Percentiles rank a stretch among this genome's conserved stretches.
phyloP scores from a whole-genome alignment of 2,329 filamentous ascomycete species.

The Dactylonectria macrodidyma region DNA sequence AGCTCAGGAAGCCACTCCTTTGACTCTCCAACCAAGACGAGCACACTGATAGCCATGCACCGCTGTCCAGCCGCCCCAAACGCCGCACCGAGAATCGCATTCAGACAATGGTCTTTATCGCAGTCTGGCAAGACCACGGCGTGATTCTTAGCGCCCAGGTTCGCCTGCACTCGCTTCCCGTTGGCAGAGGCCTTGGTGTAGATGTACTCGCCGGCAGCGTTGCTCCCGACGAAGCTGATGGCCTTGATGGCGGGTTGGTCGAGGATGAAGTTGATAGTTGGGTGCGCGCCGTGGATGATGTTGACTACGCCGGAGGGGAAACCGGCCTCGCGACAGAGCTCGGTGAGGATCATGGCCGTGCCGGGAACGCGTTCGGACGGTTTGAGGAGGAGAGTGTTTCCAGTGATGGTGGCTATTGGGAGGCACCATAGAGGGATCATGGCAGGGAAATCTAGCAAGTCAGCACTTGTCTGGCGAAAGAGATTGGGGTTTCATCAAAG shows the following conservation, averaged over 20 bases:
- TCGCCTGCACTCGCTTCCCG: constrained; percentile 88
- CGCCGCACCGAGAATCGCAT: constrained; percentile 84
- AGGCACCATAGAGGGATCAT: constrained; percentile 94
- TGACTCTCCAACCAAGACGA: constrained; percentile 86
- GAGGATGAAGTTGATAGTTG: constrained; percentile 86
- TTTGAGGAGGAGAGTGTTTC: constrained; percentile 86
- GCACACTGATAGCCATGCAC: constrained; percentile 86
- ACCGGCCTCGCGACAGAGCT: constrained; percentile 82
- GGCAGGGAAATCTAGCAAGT: constrained; percentile 80
- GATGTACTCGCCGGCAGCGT: constrained; percentile 90
- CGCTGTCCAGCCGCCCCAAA: constrained; percentile 88
- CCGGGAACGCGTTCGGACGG: constrained; percentile 87
- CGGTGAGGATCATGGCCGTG: constrained; percentile 85
- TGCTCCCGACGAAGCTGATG: constrained; percentile 81
- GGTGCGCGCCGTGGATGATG: constrained; percentile 82
- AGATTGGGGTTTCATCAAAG: background rate
- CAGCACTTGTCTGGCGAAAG: constrained; percentile 47
- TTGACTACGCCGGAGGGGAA: constrained; percentile 86
- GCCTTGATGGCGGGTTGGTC: constrained; percentile 70
- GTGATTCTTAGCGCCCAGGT: constrained; percentile 90
- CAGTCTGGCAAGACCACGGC: constrained; percentile 86
- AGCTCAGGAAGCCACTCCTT: constrained; percentile 85
- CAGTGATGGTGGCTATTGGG: constrained; percentile 85
- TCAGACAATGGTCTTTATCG: constrained; percentile 89
- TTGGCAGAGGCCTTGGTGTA: constrained; percentile 82